phyloP scores from a whole-genome alignment of 1,284 basidiomycete genomes.

The Vanrija pseudolonga region DNA sequence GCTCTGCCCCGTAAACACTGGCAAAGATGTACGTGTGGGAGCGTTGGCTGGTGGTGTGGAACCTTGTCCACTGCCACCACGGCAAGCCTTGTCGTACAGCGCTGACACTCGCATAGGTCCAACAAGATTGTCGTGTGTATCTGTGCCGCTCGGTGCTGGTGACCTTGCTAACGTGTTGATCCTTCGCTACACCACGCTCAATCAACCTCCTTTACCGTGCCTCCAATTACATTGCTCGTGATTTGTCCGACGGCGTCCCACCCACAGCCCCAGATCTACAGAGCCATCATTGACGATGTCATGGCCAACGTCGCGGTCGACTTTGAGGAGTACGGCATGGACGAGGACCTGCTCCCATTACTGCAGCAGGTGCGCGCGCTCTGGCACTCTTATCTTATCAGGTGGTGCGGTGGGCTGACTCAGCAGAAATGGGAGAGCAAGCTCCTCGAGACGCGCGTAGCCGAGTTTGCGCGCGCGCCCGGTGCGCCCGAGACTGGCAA shows the following conservation, averaged over 20 bases:
- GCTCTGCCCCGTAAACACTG: not conserved
- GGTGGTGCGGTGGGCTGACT: conserved; percentile 7
- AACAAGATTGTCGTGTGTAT: conserved; percentile 50
- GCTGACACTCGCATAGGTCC: conserved; percentile 44
- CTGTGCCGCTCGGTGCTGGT: not conserved
- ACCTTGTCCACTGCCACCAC: too few relatives aligned
- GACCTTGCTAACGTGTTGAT: not conserved
- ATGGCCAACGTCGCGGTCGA: conserved; percentile 82
- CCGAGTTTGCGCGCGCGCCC: conserved; percentile 63
- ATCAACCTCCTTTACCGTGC: not conserved
- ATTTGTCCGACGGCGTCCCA: not conserved
- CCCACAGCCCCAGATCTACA: conserved; percentile 77
- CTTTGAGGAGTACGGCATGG: conserved; percentile 95
- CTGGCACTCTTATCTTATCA: not conserved
- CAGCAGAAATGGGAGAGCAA: conserved; percentile 89
- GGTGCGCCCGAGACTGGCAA: conserved; percentile 4
- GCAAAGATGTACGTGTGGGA: conserved; percentile 22
- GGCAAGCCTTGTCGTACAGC: not conserved
- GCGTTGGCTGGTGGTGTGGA: not conserved
- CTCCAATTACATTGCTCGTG: not conserved
- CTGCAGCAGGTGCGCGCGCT: conserved; percentile 70
- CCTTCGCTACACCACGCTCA: not conserved
- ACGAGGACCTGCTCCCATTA: conserved; percentile 83
- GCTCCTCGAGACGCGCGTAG: conserved; percentile 85
- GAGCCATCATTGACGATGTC: conserved; percentile 94